Conservation (phyloP, 768 basidiomycete genomes). For the Nidula microcarpa region DNA sequence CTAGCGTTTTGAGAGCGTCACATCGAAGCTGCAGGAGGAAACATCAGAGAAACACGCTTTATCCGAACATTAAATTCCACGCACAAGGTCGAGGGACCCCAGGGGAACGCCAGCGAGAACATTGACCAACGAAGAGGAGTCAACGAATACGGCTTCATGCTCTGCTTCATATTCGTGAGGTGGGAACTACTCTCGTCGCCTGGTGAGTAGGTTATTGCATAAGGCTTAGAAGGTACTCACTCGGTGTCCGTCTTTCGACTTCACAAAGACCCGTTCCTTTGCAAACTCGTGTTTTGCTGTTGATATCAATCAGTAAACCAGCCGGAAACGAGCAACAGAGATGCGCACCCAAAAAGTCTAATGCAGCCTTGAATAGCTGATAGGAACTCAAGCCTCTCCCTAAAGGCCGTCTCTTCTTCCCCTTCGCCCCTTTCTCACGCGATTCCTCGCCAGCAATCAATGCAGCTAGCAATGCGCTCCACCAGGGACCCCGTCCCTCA, state of each 20-base stretch:
- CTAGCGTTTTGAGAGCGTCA: conserved; percentile 75
- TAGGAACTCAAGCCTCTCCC: conserved; percentile 87
- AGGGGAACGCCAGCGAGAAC: conserved; percentile 71
- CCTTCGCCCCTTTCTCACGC: conserved; percentile 17
- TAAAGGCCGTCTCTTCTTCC: conserved; percentile 49
- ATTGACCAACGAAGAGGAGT: conserved; percentile 75
- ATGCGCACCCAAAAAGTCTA: conserved; percentile 77
- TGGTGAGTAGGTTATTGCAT: not conserved
- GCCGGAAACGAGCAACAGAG: not conserved
- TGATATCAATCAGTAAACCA: not conserved
- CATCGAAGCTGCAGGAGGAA: conserved; percentile 53
- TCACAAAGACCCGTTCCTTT: conserved; percentile 56
- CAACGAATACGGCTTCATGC: conserved; percentile 67
- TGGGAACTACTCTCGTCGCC: conserved; percentile 38
- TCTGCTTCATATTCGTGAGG: conserved; percentile 52
- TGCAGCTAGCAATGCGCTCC: conserved; percentile 59
- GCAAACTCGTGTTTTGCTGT: conserved; percentile 72
- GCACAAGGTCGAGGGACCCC: conserved; percentile 75
- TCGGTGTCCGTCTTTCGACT: conserved; percentile 46
- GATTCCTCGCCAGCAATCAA: conserved; percentile 68
- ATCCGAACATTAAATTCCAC: conserved; percentile 5
- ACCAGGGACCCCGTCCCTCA: conserved; percentile 64
- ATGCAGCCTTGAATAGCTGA: conserved; percentile 80
- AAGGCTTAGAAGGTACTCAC: conserved; percentile 29
- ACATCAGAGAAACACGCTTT: not conserved